Conservation (phyloP, 2,329 filamentous ascomycete genomes). For the Pseudogymnoascus verrucosus region DNA sequence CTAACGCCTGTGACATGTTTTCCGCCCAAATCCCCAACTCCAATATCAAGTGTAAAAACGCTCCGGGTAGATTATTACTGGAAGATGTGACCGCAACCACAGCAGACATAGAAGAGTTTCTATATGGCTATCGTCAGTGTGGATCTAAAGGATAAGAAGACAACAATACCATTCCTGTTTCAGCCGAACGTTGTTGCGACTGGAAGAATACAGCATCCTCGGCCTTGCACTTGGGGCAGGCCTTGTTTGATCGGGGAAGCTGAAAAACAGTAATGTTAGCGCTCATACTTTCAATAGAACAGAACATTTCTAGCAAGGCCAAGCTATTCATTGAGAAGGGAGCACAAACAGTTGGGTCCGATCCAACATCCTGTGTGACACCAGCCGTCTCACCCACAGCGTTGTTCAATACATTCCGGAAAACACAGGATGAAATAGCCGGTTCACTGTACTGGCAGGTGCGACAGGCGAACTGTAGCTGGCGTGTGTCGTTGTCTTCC, state of each 20-base stretch:
- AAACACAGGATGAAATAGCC: constrained; percentile 83
- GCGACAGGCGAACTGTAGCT: constrained; percentile 89
- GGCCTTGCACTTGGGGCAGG: constrained; percentile 77
- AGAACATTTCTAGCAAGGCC: constrained; percentile 35
- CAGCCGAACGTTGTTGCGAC: constrained; percentile 90
- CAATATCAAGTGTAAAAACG: not conserved
- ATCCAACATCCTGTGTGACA: constrained; percentile 93
- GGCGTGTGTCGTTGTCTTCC: constrained; percentile 77
- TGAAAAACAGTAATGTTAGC: constrained; percentile 38
- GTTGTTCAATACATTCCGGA: constrained; percentile 87
- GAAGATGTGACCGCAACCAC: constrained; percentile 85
- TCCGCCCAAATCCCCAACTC: not conserved
- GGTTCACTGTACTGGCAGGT: constrained; percentile 89
- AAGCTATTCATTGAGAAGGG: constrained; percentile 37
- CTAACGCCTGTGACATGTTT: constrained; percentile 4
- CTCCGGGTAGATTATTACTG: constrained; percentile 31
- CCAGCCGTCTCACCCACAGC: constrained; percentile 91
- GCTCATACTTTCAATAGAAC: not conserved
- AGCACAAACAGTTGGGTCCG: constrained; percentile 94
- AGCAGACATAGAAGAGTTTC: constrained; percentile 94
- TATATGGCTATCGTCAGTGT: constrained; percentile 32
- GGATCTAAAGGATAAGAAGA: not conserved
- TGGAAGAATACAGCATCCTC: constrained; percentile 97
- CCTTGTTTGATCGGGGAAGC: constrained; percentile 83
- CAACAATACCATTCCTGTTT: constrained; percentile 91